Evolutionary conservation across 2,329 filamentous ascomycete species (phyloP).

Genomic region (Monilinia polystroma): DNA sequence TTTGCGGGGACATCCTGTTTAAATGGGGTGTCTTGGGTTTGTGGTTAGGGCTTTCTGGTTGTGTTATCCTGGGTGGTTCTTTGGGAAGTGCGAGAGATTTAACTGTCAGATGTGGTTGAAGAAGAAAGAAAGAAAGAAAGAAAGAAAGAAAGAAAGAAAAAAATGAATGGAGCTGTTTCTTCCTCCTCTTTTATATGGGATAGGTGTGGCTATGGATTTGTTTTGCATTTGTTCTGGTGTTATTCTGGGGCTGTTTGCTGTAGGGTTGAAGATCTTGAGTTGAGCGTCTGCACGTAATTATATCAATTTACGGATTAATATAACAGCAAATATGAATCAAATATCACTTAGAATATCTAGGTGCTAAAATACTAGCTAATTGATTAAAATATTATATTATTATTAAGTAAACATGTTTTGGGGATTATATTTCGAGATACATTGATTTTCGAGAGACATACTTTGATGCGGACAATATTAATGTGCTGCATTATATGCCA

Average conservation of each 20-base stretch:
- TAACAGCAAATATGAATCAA: no score
- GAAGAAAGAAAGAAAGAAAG: not conserved
- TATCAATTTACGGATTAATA: no score
- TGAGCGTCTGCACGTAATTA: no score
- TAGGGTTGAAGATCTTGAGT: not conserved
- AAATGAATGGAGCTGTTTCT: no score
- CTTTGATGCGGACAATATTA: no score
- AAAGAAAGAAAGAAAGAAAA: not conserved
- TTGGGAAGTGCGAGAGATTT: not conserved
- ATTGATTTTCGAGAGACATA: no score
- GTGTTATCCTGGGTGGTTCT: not conserved
- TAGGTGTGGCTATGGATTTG: not conserved
- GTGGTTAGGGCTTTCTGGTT: not conserved
- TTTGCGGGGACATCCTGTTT: not conserved
- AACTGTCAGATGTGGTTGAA: not conserved
- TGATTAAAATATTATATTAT: no score
- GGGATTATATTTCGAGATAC: no score
- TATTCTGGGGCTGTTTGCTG: not conserved
- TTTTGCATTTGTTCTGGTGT: not conserved
- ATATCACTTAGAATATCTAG: no score
- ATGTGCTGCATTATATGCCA: no score
- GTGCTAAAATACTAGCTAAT: no score
- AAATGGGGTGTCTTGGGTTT: not conserved
- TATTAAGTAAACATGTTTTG: no score
- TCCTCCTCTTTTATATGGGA: rapidly evolving